Conservation (phyloP, 495 filamentous ascomycete species). For the Lasiosphaeriaceae sp. region DNA sequence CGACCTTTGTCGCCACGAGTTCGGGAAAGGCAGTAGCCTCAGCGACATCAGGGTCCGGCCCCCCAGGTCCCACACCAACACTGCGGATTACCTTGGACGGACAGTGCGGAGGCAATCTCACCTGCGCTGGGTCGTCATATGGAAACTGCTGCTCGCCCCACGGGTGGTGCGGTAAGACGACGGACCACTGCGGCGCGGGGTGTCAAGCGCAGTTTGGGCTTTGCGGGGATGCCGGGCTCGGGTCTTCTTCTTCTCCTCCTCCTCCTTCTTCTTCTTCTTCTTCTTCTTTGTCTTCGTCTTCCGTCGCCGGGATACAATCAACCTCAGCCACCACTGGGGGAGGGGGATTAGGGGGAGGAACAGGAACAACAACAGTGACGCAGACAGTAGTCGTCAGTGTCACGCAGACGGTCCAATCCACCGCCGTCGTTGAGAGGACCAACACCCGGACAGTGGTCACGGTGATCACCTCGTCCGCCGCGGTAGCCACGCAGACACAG, state of each 20-base stretch:
- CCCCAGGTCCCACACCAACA: conserved; percentile 24
- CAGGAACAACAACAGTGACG: background rate
- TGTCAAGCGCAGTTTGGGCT: conserved; percentile 49
- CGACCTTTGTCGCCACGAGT: background rate
- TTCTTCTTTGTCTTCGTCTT: background rate
- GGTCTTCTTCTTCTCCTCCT: background rate
- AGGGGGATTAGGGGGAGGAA: background rate
- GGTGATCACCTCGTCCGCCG: background rate
- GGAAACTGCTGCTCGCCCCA: conserved; percentile 40
- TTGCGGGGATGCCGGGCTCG: conserved; percentile 34
- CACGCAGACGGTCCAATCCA: conserved; percentile 1
- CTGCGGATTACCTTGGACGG: conserved; percentile 45
- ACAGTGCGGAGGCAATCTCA: conserved; percentile 47
- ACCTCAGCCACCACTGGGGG: background rate
- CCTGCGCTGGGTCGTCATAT: conserved; percentile 45
- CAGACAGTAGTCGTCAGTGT: background rate
- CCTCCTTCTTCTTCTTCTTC: background rate
- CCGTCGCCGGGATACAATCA: background rate
- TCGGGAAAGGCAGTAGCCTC: background rate
- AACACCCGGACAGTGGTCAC: background rate
- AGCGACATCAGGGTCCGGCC: background rate
- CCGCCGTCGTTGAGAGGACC: background rate
- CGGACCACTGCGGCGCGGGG: conserved; percentile 45
- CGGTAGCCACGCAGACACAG: background rate
- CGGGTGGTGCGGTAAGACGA: conserved; percentile 47